phyloP scores from a whole-genome alignment of 208 protist genomes.

The Wallacemonas collosoma region DNA sequence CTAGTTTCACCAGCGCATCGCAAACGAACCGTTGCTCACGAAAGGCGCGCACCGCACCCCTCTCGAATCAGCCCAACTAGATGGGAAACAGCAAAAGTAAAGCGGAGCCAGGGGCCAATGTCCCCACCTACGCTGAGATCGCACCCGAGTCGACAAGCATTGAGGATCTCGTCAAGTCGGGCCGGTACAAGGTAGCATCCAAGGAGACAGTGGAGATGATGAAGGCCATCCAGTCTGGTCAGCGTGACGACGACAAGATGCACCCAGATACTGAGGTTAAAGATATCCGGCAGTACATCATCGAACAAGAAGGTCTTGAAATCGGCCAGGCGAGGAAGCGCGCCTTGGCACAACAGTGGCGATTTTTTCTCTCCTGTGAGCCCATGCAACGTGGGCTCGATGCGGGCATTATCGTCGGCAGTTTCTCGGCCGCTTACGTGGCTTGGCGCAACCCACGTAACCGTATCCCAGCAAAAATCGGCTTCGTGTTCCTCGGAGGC shows the following conservation, averaged over 20 bases:
- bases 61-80: background rate
- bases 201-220: slow-evolving; percentile 80
- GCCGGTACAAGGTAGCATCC: slow-evolving; percentile 73
- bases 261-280: slow-evolving; percentile 77
- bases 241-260: slow-evolving; percentile 58
- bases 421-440: slow-evolving; percentile 65
- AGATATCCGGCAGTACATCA: slow-evolving; percentile 82
- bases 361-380: slow-evolving; percentile 84
- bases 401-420: slow-evolving; percentile 79
- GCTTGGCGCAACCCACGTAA: slow-evolving; percentile 60
- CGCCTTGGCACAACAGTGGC: slow-evolving; percentile 79
- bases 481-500: slow-evolving; percentile 63
- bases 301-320: slow-evolving; percentile 81
- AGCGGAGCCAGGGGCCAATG: slow-evolving; percentile 18
- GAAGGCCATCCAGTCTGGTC: slow-evolving; percentile 56
- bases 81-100: slow-evolving; percentile 42
- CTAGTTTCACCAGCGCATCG: too few species aligned
- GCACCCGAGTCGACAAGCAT: slow-evolving; percentile 76
- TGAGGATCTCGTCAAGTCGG: slow-evolving; percentile 62
- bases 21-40: too few species aligned
- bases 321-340: slow-evolving; percentile 60
- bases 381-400: slow-evolving; percentile 84
- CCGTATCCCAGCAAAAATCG: slow-evolving; percentile 65
- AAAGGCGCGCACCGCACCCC: too few species aligned
- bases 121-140: slow-evolving; percentile 52